Evolutionary conservation across 1,284 basidiomycete species (phyloP).

Genomic region (Vanrija sp.): DNA sequence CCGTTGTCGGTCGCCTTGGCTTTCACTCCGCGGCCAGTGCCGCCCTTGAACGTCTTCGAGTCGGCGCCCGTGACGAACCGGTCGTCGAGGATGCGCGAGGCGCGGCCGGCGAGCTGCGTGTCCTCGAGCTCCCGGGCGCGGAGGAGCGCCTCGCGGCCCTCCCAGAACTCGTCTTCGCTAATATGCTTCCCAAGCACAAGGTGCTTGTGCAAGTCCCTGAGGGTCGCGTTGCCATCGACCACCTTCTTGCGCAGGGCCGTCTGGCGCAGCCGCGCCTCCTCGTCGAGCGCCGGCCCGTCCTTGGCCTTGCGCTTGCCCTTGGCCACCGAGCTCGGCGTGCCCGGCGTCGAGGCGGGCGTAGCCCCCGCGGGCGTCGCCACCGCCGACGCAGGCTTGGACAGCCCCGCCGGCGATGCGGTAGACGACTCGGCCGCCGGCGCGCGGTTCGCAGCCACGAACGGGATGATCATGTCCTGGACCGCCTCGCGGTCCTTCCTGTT

Average conservation of each 20-base stretch:
- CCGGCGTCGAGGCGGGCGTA: conserved; percentile 4
- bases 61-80: conserved; percentile 59
- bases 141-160: conserved; percentile 76
- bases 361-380: not conserved
- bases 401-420: conserved; percentile 7
- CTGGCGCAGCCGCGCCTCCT: conserved; percentile 5
- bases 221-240: conserved; percentile 66
- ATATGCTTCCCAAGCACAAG: conserved; percentile 80
- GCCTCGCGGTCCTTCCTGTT: conserved; percentile 33
- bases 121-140: conserved; percentile 61
- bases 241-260: conserved; percentile 62
- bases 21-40: conserved; percentile 39
- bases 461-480: conserved; percentile 45
- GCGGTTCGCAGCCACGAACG: conserved; percentile 42
- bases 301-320: conserved; percentile 12
- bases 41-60: conserved; percentile 35
- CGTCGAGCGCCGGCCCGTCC: conserved; percentile 8
- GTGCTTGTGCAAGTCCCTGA: conserved; percentile 74
- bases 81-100: conserved; percentile 83
- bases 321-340: conserved; percentile 12
- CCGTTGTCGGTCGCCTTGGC: conserved; percentile 54
- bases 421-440: conserved; percentile 10
- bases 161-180: conserved; percentile 91
- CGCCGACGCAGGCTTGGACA: conserved; percentile 1
- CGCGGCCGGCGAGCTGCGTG: conserved; percentile 70